Evolutionary conservation across 305 asterid species (phyloP).

Genomic region (Fraxinus xanthoxyloides): DNA sequence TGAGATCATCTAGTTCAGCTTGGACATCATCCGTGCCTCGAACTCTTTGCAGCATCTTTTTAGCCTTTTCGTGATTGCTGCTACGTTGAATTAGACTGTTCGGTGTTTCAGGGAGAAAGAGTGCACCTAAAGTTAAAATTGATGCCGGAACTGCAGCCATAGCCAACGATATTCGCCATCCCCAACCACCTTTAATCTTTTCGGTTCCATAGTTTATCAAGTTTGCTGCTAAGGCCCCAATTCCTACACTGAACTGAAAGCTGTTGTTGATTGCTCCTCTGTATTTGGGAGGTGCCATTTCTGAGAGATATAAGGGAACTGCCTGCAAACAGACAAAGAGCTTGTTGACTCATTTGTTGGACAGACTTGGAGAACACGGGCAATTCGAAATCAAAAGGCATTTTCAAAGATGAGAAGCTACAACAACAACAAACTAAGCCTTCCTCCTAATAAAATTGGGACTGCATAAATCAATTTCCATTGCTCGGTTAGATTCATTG

Average conservation of each 20-base stretch:
- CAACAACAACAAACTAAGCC: not conserved
- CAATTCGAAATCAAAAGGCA: not conserved
- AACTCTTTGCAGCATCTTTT: conserved; percentile 40
- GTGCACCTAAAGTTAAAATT: conserved; percentile 46
- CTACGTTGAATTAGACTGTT: conserved; percentile 61
- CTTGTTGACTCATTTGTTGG: not conserved
- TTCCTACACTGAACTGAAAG: conserved; percentile 59
- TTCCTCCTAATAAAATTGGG: not conserved
- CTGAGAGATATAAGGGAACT: conserved; percentile 74
- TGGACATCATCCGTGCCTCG: conserved; percentile 56
- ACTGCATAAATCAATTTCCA: not conserved
- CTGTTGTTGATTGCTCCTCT: conserved; percentile 72
- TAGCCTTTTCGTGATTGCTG: conserved; percentile 31
- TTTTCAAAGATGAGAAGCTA: not conserved
- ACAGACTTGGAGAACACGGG: not conserved
- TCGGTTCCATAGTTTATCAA: conserved; percentile 61
- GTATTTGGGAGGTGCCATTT: conserved; percentile 81
- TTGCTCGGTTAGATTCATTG: not conserved
- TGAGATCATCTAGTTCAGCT: conserved; percentile 58
- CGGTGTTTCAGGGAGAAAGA: conserved; percentile 73
- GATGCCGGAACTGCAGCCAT: conserved; percentile 66
- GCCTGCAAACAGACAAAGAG: conserved; percentile 43
- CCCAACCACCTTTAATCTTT: conserved; percentile 57
- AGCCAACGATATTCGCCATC: conserved; percentile 70
- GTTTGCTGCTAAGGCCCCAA: conserved; percentile 54